A percentile compares a stretch with the other conserved stretches of the same genome.
These are phyloP conservation scores for Boechera retrofracta DNA, from an alignment of 345 rosid genomes.

Conservation along the genomic window DNA sequence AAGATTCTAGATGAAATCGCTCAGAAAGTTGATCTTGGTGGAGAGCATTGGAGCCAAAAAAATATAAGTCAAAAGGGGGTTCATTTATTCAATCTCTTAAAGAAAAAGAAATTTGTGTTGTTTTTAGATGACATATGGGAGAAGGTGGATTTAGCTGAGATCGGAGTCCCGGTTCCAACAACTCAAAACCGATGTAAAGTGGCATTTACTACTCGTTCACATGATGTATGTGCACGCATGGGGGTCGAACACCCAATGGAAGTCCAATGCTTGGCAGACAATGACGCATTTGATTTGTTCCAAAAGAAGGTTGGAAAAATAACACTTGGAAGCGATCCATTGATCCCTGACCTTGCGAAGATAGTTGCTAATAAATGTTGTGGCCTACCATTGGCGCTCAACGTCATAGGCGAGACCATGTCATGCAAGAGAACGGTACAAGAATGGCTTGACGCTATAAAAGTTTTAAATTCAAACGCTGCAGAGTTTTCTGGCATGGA, in stretches of 20 bases:
- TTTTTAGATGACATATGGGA: slow-evolving; percentile 35
- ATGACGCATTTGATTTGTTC: slow-evolving; percentile 37
- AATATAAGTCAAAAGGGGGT: background rate
- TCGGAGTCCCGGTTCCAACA: slow-evolving; percentile 32
- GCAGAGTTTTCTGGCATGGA: too few relatives aligned
- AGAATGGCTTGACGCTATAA: too few relatives aligned
- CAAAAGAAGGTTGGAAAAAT: slow-evolving; percentile 1
- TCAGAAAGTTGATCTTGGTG: background rate
- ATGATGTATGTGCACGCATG: slow-evolving; percentile 23
- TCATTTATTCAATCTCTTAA: slow-evolving; percentile 6
- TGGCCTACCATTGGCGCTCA: too few relatives aligned
- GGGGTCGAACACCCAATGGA: slow-evolving; percentile 11
- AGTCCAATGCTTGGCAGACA: background rate
- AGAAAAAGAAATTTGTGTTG: slow-evolving; percentile 26
- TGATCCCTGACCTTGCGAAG: too few relatives aligned
- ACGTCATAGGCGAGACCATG: too few relatives aligned
- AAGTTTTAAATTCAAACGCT: too few relatives aligned
- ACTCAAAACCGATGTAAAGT: background rate
- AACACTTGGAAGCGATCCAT: too few relatives aligned
- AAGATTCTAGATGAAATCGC: slow-evolving; percentile 22
- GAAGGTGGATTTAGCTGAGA: slow-evolving; percentile 15
- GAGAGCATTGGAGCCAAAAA: slow-evolving; percentile 2
- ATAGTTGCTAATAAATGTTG: too few relatives aligned
- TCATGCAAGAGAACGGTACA: too few relatives aligned
- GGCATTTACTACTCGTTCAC: slow-evolving; percentile 27